Base-by-base conservation (phyloP, 305 asterid species). In the Caryopteris hybrid region DNA sequence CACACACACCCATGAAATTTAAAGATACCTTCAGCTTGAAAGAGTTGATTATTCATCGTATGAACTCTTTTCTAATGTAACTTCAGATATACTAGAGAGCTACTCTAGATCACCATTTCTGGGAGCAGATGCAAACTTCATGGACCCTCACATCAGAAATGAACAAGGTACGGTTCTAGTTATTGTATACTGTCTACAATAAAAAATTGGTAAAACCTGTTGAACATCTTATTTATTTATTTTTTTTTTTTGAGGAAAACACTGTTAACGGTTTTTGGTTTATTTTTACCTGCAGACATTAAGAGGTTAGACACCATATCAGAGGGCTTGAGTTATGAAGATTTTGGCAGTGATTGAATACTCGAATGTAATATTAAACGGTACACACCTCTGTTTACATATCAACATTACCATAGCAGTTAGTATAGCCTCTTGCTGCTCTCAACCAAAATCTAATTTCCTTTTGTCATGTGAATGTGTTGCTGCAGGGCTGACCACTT, bases 11-110 rank as follows among this genome's bases (percentile, higher is more conserved):
- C 7, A 33, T 33, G 39, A 33, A 33, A 33, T 33, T 33, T 7
- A 33, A 33, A 14, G 39, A 36, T 68, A 14, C 22, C 7, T 12
- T 13, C 8, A 22, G 45, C 13, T 42, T 18, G 62, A 39, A 36
- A 39, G 21, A 13, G 41, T 54, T 68, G 55, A 61, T 29, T 8
- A 10, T 47, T 46, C 41, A 6, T 61, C 20, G 48, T 72, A 68
- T 81, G 56, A 75, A 76, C 63, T 42, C n/a, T 59, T 17, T 54
- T 72, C 42, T 69, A n/a, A 52, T 61, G 48, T 72, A 17, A 43
- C 31, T 77, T 61, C 85, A 89, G 98, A 88, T 74, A 90, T 89
- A 70, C 82, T 89, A 29, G 92, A 76, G 81, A 87, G 76, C 76
- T 89, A 83, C 73, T 75, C 90, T 1, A 77, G 85, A 83, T 83